Conservation (phyloP, 495 filamentous ascomycete species). For the Talaromyces ruber region DNA sequence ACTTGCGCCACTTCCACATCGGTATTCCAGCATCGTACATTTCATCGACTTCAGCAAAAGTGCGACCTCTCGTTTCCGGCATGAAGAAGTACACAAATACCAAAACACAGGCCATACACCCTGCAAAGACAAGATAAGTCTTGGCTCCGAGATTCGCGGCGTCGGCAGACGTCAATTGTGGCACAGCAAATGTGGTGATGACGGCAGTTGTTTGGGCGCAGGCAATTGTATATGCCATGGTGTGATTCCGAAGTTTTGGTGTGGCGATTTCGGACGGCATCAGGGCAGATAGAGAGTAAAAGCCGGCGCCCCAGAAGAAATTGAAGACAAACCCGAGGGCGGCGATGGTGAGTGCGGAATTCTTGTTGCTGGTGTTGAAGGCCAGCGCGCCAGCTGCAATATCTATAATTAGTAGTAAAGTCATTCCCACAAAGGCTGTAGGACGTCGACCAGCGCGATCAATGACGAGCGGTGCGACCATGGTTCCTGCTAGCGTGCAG, state of each 20-base stretch:
- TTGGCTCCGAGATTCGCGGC: slow-evolving; percentile 29
- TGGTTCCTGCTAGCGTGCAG: slow-evolving; percentile 29
- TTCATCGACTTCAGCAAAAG: slow-evolving; percentile 45
- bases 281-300: slow-evolving; percentile 22
- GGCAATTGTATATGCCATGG: slow-evolving; percentile 32
- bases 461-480: slow-evolving; percentile 27
- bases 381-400: slow-evolving; percentile 21
- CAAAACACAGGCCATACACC: slow-evolving; percentile 30
- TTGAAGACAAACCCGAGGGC: slow-evolving; percentile 27
- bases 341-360: slow-evolving; percentile 16
- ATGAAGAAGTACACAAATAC: slow-evolving; percentile 42
- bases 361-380: slow-evolving; percentile 13
- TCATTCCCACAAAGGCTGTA: slow-evolving; percentile 27
- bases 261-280: slow-evolving; percentile 34
- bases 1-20: slow-evolving; percentile 28
- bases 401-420: slow-evolving; percentile 21
- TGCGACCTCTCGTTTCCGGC: slow-evolving; percentile 44
- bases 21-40: slow-evolving; percentile 44
- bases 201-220: slow-evolving; percentile 29
- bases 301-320: slow-evolving; percentile 31
- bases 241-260: slow-evolving; percentile 30
- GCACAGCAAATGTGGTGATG: slow-evolving; percentile 27
- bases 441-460: slow-evolving; percentile 28
- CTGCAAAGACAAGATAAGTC: slow-evolving; percentile 29
- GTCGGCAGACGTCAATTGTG: slow-evolving; percentile 27